Percentiles rank a stretch among this genome's conserved stretches.
These are phyloP conservation scores for Phialophora macrospora DNA, from an alignment of 2,329 filamentous ascomycete genomes.

Conservation along the genomic window DNA sequence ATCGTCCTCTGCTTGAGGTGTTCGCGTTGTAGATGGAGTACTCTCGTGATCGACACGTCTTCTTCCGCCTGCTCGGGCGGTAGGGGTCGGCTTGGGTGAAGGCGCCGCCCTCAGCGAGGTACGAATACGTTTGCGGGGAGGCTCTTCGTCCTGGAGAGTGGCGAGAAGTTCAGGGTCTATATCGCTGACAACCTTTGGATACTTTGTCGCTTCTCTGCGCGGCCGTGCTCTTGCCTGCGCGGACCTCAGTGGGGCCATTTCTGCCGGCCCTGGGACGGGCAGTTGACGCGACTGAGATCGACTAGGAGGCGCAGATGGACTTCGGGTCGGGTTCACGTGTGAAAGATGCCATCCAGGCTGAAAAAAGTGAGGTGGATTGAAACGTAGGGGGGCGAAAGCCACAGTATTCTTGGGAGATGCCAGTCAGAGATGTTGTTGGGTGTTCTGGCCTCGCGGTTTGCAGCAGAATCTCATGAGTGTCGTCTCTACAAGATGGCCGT, in stretches of 20 bases:
- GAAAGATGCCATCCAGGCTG: slow-evolving; percentile 29
- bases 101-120: slow-evolving; percentile 55
- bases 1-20: slow-evolving; percentile 62
- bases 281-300: slow-evolving; percentile 26
- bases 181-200: slow-evolving; percentile 40
- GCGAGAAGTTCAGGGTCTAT: slow-evolving; percentile 42
- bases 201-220: slow-evolving; percentile 44
- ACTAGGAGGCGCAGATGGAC: slow-evolving; percentile 29
- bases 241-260: slow-evolving; percentile 37
- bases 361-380: not conserved
- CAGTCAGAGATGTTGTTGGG: not conserved
- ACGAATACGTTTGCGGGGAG: slow-evolving; percentile 70
- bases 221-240: slow-evolving; percentile 36
- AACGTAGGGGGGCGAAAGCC: not conserved
- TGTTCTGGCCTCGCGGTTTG: slow-evolving; percentile 5
- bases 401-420: too few relatives aligned
- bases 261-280: slow-evolving; percentile 13
- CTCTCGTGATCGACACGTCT: slow-evolving; percentile 75
- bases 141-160: slow-evolving; percentile 53
- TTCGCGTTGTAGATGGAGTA: slow-evolving; percentile 22
- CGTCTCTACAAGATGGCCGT: slow-evolving; percentile 26
- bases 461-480: slow-evolving; percentile 9
- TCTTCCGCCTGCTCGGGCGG: slow-evolving; percentile 83
- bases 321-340: slow-evolving; percentile 24
- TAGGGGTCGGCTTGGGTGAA: slow-evolving; percentile 62